phyloP scores from a whole-genome alignment of 2,329 filamentous ascomycete genomes.

The Pseudogymnoascus sp. region DNA sequence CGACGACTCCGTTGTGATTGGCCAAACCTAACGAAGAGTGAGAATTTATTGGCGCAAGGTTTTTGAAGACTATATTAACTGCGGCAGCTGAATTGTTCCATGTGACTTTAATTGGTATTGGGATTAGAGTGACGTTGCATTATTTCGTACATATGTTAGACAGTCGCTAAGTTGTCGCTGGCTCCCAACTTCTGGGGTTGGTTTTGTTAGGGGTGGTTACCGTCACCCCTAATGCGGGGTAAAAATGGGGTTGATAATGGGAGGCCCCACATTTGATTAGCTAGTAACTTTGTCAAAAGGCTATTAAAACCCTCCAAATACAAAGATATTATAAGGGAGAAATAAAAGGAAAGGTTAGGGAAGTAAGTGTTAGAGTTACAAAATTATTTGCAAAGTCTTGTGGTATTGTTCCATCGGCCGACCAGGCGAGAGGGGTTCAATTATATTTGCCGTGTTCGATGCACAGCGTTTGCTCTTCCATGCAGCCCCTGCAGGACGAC shows the following conservation, averaged over 20 bases:
- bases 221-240: background rate
- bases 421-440: background rate
- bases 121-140: background rate
- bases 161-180: background rate
- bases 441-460: background rate
- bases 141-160: background rate
- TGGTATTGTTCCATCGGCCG: too few relatives aligned
- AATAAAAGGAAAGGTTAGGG: too few relatives aligned
- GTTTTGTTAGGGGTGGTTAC: background rate
- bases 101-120: background rate
- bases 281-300: too few relatives aligned
- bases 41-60: background rate
- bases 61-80: background rate
- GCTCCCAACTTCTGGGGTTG: background rate
- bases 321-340: too few relatives aligned
- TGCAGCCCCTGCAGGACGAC: too few relatives aligned
- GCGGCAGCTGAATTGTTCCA: background rate
- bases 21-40: background rate
- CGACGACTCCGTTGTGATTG: background rate
- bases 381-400: too few relatives aligned
- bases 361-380: too few relatives aligned
- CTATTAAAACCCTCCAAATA: too few relatives aligned
- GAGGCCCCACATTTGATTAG: background rate
- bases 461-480: background rate
- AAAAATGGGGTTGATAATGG: background rate